Conservation (phyloP, 23 red algal genomes). For the Gracilaria gracilis region DNA sequence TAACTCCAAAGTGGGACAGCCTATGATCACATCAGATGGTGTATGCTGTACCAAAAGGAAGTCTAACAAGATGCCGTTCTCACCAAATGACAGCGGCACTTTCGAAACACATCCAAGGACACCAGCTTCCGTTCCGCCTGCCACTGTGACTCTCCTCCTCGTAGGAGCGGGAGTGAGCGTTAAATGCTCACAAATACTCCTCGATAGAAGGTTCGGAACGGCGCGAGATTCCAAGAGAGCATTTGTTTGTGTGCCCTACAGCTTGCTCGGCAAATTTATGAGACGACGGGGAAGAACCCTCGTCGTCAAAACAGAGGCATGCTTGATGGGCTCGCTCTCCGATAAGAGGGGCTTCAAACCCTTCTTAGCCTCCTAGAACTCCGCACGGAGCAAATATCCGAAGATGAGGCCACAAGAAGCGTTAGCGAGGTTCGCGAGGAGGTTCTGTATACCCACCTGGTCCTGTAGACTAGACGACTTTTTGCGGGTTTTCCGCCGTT, state of each 20-base stretch:
- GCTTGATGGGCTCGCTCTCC: not conserved
- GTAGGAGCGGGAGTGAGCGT: not conserved
- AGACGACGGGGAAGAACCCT: not conserved
- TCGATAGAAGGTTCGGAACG: constrained; percentile 15
- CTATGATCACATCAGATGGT: constrained; percentile 36
- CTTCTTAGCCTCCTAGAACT: constrained; percentile 19
- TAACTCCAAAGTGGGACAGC: not conserved
- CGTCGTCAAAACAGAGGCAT: not conserved
- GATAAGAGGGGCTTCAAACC: not conserved
- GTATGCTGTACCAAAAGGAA: constrained; percentile 1
- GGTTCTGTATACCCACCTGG: not conserved
- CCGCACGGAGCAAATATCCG: constrained; percentile 13
- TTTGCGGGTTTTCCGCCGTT: not conserved
- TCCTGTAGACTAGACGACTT: not conserved
- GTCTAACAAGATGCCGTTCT: not conserved
- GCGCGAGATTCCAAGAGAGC: constrained; percentile 29
- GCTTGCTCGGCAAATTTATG: not conserved
- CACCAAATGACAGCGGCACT: constrained; percentile 2
- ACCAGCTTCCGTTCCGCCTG: not conserved
- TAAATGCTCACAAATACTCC: not conserved
- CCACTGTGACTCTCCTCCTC: constrained; percentile 1
- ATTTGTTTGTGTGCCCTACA: not conserved
- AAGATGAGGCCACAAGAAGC: constrained; percentile 20
- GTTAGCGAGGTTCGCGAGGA: constrained; percentile 3
- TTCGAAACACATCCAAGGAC: not conserved